Percentiles rank a stretch among this genome's conserved stretches.
Conservation (phyloP, 2,329 filamentous ascomycete species). For the Xylariaceae sp. region DNA sequence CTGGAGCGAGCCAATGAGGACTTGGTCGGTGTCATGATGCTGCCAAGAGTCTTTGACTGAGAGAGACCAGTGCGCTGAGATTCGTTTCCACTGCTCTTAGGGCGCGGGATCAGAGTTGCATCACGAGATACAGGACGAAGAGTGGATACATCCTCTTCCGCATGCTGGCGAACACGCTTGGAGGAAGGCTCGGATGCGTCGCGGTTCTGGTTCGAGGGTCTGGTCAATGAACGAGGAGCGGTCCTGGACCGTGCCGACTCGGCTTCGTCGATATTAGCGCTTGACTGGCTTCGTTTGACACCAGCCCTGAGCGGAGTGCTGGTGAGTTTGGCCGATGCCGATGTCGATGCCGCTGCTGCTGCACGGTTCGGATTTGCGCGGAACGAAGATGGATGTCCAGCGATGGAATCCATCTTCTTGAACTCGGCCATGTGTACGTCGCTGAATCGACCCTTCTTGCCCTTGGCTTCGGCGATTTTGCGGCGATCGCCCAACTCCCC, state of each 20-base stretch:
- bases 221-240: constrained; percentile 24
- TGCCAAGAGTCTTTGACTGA: constrained; percentile 47
- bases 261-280: constrained; percentile 60
- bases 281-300: constrained; percentile 39
- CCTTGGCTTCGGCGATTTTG: constrained; percentile 74
- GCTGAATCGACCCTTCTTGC: constrained; percentile 74
- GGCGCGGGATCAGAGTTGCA: constrained; percentile 43
- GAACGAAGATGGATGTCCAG: constrained; percentile 75
- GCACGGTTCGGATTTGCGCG: constrained; percentile 50
- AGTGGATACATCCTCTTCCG: constrained; percentile 64
- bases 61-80: constrained; percentile 31
- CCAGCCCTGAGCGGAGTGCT: constrained; percentile 46
- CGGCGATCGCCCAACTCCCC: constrained; percentile 46
- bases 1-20: constrained; percentile 60
- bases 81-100: constrained; percentile 42
- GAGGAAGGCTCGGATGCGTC: constrained; percentile 41
- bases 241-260: constrained; percentile 39
- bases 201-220: constrained; percentile 21
- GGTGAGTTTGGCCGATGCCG: constrained; percentile 42
- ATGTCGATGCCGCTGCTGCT: constrained; percentile 32
- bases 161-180: constrained; percentile 66
- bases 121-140: constrained; percentile 52
- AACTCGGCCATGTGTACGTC: constrained; percentile 83
- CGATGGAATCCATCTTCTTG: constrained; percentile 97
- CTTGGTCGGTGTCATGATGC: constrained; percentile 73